These are phyloP conservation scores for Chlorella sp. DNA, from an alignment of 139 green algal species.

Conservation along the genomic window DNA sequence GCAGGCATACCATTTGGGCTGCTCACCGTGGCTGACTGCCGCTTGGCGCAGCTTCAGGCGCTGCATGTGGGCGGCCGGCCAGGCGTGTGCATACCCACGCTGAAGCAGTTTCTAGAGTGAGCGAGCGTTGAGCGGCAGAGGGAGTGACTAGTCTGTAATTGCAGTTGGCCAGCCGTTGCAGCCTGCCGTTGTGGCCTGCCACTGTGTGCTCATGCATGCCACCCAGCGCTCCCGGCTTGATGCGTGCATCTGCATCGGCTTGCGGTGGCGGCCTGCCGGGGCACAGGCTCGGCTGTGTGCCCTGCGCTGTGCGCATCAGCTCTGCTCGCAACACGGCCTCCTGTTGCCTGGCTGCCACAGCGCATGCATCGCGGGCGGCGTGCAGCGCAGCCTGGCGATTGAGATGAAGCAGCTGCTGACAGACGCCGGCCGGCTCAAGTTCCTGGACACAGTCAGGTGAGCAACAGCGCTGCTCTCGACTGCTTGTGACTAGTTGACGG, in stretches of 20 bases:
- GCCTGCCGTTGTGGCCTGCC: too few species aligned
- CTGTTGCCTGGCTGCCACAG: not conserved
- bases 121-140: too few species aligned
- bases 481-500: too few species aligned
- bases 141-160: too few species aligned
- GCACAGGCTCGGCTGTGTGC: too few species aligned
- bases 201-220: too few species aligned
- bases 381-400: constrained; percentile 17
- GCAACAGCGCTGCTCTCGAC: not conserved
- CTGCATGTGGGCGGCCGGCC: constrained; percentile 42
- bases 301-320: too few species aligned
- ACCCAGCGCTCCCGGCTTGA: too few species aligned
- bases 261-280: too few species aligned
- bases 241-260: too few species aligned
- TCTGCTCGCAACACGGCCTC: not conserved
- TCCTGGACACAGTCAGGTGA: constrained; percentile 21
- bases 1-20: not conserved
- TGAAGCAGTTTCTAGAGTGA: constrained; percentile 50
- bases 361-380: constrained; percentile 19
- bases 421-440: constrained; percentile 2
- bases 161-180: too few species aligned
- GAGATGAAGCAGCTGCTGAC: constrained; percentile 33
- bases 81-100: constrained; percentile 46
- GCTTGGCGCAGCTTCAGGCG: constrained; percentile 36
- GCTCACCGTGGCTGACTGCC: constrained; percentile 41